Evolutionary conservation across 1,284 basidiomycete genomes (phyloP), one percentile per base, ranked within the genome.

Genomic region (Tylopilus sp.): DNA sequence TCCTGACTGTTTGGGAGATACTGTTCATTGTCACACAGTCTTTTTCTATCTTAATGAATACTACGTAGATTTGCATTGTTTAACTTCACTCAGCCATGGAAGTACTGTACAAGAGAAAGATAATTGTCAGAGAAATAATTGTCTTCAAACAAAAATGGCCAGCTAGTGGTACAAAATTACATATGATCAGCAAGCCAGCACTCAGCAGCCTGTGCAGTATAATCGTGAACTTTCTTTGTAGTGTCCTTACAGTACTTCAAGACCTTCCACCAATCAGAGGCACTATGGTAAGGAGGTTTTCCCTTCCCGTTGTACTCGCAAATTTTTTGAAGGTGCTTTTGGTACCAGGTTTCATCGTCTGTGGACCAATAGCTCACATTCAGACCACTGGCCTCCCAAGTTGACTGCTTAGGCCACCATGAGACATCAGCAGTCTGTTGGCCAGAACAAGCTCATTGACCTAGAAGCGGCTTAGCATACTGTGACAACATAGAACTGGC

Each of bases 341-440:
- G 41, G 47, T 55, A 67, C 57, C 66, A 67, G 1, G 9, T 26
- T 39, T 69, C 33, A 7, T 65, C 22, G 4, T 69, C 61, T 13
- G 38, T 22, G 6, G 63, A 65, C 67, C 67, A 68, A 51, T 68
- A 68, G 1, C 57, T 60, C 1, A 60, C 55, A 10, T 65, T 57
- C 10, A 69, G 24, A 0, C 36, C 38, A 16, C 29, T 39, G 15
- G 13, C 36, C 9, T 60, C 51, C 58, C 58, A 60, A 19, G 24
- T 60, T 6, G 38, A 53, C 58, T 60, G 51, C 38, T 60, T 60
- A 6, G 58, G 51, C 52, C 59, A 60, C 52, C 59, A 60, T 9
- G 38, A 60, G 8, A 60, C 33, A 22, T 59, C 58, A 10, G 49
- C 15, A 29, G 58, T 58, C 33, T 59, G 58, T 53, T 59, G 24